These are phyloP conservation scores for Cerrena zonata DNA, from an alignment of 1,284 basidiomycete genomes.

Conservation along the genomic window DNA sequence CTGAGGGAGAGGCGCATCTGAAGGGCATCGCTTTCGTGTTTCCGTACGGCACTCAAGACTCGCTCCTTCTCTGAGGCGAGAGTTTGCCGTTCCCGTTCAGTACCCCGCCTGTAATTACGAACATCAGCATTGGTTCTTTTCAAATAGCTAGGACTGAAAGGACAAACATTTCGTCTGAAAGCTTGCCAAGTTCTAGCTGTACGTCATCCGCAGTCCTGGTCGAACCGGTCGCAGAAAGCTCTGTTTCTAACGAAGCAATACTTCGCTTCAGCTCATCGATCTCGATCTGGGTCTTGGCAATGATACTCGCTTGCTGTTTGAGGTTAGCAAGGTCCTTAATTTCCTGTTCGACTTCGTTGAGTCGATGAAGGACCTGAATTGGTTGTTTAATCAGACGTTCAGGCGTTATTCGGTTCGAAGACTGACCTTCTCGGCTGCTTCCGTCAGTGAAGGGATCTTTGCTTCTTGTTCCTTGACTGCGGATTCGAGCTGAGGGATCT, in stretches of 20 bases:
- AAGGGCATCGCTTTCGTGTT: constrained; percentile 54
- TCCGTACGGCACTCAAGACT: constrained; percentile 50
- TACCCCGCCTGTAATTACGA: constrained; percentile 47
- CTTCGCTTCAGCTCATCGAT: constrained; percentile 62
- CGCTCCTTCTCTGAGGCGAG: constrained; percentile 64
- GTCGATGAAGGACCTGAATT: constrained; percentile 41
- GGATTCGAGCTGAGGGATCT: constrained; percentile 64
- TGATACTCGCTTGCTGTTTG: constrained; percentile 58
- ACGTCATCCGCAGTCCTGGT: constrained; percentile 81
- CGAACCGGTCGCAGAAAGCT: constrained; percentile 67
- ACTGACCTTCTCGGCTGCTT: constrained; percentile 53
- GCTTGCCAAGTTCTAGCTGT: constrained; percentile 63
- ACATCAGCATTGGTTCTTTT: background rate
- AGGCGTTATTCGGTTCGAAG: background rate
- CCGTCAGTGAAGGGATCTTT: constrained; percentile 44
- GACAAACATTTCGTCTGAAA: constrained; percentile 65
- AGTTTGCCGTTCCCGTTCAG: constrained; percentile 63
- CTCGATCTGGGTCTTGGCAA: constrained; percentile 63
- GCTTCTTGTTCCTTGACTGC: constrained; percentile 57
- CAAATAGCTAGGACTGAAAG: constrained; percentile 5
- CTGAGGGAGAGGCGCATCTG: constrained; percentile 59
- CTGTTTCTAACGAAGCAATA: constrained; percentile 60
- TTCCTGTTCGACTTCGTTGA: constrained; percentile 45
- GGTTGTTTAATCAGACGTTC: background rate
- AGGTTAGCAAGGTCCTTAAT: constrained; percentile 61